Conservation (phyloP, 2,329 filamentous ascomycete genomes). For the Talaromyces sp. region DNA sequence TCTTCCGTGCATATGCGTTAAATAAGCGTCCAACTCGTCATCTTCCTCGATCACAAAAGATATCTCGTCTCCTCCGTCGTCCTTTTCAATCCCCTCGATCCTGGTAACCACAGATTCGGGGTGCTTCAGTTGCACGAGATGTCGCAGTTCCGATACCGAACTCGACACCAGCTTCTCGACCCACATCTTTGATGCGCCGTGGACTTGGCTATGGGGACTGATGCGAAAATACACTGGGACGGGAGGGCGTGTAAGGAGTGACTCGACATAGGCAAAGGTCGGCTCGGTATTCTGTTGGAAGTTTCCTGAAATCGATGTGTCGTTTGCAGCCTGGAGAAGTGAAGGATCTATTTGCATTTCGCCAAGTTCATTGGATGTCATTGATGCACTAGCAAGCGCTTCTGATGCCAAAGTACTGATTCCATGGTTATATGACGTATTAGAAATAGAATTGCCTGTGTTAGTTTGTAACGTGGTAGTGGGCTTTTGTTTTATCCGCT, state of each 20-base stretch:
- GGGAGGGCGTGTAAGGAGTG: slow-evolving; percentile 29
- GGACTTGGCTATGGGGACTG: slow-evolving; percentile 56
- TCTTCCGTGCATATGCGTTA: slow-evolving; percentile 56
- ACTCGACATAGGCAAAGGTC: slow-evolving; percentile 32
- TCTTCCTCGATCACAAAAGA: slow-evolving; percentile 63
- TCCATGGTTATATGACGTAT: slow-evolving; percentile 25
- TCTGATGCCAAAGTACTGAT: slow-evolving; percentile 41
- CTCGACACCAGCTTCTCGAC: slow-evolving; percentile 56
- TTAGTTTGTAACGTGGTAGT: slow-evolving; percentile 15
- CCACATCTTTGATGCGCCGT: slow-evolving; percentile 51
- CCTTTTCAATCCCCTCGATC: slow-evolving; percentile 62
- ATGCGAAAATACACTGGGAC: slow-evolving; percentile 66
- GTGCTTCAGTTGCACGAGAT: slow-evolving; percentile 56
- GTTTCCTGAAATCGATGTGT: slow-evolving; percentile 37
- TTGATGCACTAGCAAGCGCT: slow-evolving; percentile 37
- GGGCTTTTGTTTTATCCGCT: slow-evolving; percentile 22
- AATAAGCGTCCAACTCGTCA: slow-evolving; percentile 65
- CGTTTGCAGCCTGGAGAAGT: slow-evolving; percentile 53
- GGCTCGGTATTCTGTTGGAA: slow-evolving; percentile 26
- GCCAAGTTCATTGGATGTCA: slow-evolving; percentile 33
- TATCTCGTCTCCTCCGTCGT: slow-evolving; percentile 56
- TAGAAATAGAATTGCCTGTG: slow-evolving; percentile 18
- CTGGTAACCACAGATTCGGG: slow-evolving; percentile 54
- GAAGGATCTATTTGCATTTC: slow-evolving; percentile 61
- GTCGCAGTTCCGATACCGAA: slow-evolving; percentile 58